Conservation (phyloP, 495 filamentous ascomycete species). For the Beverwykella pulmonaria region DNA sequence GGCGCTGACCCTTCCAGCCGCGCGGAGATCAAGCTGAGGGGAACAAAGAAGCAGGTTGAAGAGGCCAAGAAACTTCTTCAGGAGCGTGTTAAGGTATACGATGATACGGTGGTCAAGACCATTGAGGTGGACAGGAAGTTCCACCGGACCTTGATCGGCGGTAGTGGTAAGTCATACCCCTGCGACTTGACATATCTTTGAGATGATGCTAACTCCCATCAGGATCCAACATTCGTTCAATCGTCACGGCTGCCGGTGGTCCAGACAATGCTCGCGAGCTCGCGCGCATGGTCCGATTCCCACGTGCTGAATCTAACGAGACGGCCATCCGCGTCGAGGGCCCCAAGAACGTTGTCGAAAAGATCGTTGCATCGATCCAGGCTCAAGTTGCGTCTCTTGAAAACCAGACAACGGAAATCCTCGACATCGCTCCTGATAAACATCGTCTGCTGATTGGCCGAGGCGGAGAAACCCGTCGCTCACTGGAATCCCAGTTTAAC, state of each 20-base stretch:
- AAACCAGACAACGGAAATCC: slow-evolving; percentile 69
- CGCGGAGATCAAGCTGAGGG: slow-evolving; percentile 85
- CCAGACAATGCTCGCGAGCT: slow-evolving; percentile 78
- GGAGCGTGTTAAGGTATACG: slow-evolving; percentile 80
- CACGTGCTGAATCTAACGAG: slow-evolving; percentile 75
- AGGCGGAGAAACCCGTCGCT: slow-evolving; percentile 79
- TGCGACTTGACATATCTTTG: slow-evolving; percentile 43
- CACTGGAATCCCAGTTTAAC: slow-evolving; percentile 86
- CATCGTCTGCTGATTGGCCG: slow-evolving; percentile 90
- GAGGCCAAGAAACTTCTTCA: slow-evolving; percentile 86
- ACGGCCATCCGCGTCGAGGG: slow-evolving; percentile 86
- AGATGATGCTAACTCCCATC: slow-evolving; percentile 14
- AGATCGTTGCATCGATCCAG: slow-evolving; percentile 80
- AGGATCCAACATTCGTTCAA: slow-evolving; percentile 85
- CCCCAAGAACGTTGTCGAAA: slow-evolving; percentile 77
- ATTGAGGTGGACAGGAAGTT: slow-evolving; percentile 89
- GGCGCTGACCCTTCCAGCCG: slow-evolving; percentile 61
- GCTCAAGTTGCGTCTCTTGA: slow-evolving; percentile 76
- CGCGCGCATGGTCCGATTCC: slow-evolving; percentile 88
- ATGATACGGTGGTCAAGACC: slow-evolving; percentile 79
- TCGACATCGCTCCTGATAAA: slow-evolving; percentile 84
- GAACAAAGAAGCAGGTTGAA: slow-evolving; percentile 84
- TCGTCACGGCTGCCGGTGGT: slow-evolving; percentile 85
- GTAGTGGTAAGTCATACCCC: slow-evolving; percentile 66
- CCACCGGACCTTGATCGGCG: slow-evolving; percentile 87